These are phyloP conservation scores for Chlorella sp. DNA, from an alignment of 139 green algal genomes.

Conservation along the genomic window DNA sequence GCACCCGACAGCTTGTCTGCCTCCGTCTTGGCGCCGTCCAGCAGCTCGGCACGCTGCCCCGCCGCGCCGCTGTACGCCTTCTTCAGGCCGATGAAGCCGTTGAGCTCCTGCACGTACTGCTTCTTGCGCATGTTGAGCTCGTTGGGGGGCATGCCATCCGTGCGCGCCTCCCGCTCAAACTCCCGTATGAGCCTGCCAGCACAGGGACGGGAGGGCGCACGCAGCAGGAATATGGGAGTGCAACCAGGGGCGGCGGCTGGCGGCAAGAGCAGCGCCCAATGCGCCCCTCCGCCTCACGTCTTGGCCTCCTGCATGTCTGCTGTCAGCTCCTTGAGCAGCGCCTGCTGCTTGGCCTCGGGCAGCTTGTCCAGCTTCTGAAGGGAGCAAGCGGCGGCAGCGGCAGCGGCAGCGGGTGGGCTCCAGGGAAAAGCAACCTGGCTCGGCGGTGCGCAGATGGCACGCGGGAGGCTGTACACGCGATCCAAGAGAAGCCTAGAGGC, in stretches of 20 bases:
- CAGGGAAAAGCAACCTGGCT: no score
- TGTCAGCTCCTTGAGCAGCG: slow-evolving; percentile 74
- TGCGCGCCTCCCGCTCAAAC: slow-evolving; percentile 87
- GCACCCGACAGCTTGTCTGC: slow-evolving; percentile 42
- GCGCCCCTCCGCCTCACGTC: slow-evolving; percentile 48
- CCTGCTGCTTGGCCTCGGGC: slow-evolving; percentile 65
- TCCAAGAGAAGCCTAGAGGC: no score
- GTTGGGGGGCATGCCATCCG: slow-evolving; percentile 70
- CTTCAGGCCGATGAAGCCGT: slow-evolving; percentile 81
- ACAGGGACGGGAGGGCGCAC: neutral
- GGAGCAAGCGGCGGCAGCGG: no score
- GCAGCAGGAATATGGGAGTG: neutral
- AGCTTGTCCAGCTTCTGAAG: slow-evolving; percentile 67
- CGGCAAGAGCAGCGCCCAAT: neutral
- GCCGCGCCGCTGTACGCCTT: slow-evolving; percentile 59
- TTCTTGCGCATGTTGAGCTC: slow-evolving; percentile 76
- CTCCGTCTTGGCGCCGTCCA: slow-evolving; percentile 30
- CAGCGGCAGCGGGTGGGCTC: no score
- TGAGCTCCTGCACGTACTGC: slow-evolving; percentile 77
- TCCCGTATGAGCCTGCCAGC: slow-evolving; percentile 85
- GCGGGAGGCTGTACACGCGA: no score
- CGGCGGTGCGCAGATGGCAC: no score
- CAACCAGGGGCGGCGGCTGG: neutral
- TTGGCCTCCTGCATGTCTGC: slow-evolving; percentile 82
- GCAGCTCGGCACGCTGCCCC: slow-evolving; percentile 41